phyloP scores from a whole-genome alignment of 2,329 filamentous ascomycete species.

The Fusarium setosum region DNA sequence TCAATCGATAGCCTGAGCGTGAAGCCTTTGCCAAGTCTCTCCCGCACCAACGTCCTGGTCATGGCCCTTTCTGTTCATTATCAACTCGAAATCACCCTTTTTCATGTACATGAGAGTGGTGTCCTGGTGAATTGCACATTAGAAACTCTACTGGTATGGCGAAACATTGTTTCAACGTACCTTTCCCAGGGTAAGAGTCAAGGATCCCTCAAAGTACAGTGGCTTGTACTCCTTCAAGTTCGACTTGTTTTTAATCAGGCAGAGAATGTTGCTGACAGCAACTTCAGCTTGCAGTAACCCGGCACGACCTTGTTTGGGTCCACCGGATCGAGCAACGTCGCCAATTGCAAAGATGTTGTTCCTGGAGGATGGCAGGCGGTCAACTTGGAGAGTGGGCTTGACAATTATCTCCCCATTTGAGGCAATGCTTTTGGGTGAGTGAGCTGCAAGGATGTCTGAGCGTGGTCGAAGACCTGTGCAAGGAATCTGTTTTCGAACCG shows the following conservation, averaged over 20 bases:
- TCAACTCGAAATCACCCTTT: too few species aligned
- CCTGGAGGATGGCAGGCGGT: neutral
- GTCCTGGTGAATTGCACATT: too few species aligned
- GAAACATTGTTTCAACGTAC: neutral
- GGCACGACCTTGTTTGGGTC: conserved; percentile 27
- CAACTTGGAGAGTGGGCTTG: conserved; percentile 15
- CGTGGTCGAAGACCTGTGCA: conserved; percentile 27
- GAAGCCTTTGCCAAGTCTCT: too few species aligned
- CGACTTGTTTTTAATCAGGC: neutral
- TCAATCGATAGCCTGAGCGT: too few species aligned
- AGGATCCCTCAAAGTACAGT: conserved; percentile 6
- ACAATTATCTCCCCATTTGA: conserved; percentile 12
- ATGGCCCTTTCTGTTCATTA: too few species aligned
- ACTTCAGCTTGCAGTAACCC: conserved; percentile 19
- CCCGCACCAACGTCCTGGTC: too few species aligned
- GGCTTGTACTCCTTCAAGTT: neutral
- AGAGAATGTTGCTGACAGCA: neutral
- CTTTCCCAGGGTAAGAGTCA: conserved; percentile 21
- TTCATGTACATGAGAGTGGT: too few species aligned
- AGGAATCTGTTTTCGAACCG: conserved; percentile 10
- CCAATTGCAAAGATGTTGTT: conserved; percentile 14
- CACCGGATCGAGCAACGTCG: conserved; percentile 20
- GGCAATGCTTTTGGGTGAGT: conserved; percentile 7
- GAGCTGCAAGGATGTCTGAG: neutral
- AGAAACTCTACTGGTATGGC: too few species aligned